A percentile compares a stretch with the other conserved stretches of the same genome.
phyloP scores from a whole-genome alignment of 2,329 filamentous ascomycete species.

The Ramularia endophylla region DNA sequence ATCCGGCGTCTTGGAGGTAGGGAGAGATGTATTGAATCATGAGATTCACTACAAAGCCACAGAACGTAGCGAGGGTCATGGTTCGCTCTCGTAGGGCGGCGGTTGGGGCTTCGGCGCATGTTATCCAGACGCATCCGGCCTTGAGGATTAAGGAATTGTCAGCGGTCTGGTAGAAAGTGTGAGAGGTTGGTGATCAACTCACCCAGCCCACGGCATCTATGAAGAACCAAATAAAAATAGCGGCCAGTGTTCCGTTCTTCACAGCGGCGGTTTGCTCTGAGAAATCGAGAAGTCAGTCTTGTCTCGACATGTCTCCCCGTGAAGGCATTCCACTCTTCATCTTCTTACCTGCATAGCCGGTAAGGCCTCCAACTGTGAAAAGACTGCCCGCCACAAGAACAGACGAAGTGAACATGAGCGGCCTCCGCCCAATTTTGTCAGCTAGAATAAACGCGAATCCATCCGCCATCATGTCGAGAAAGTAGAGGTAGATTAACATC shows the following conservation, averaged over 20 bases:
- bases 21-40: constrained; percentile 12
- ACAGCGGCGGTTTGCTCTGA: too few relatives aligned
- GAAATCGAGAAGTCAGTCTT: too few relatives aligned
- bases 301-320: too few relatives aligned
- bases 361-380: constrained; percentile 6
- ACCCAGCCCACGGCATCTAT: too few relatives aligned
- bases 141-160: constrained; percentile 6
- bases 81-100: constrained; percentile 6
- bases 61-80: constrained; percentile 10
- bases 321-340: too few relatives aligned
- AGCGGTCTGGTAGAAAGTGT: too few relatives aligned
- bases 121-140: constrained; percentile 11
- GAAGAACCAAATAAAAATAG: too few relatives aligned
- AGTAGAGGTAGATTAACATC: constrained; percentile 12
- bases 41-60: constrained; percentile 9
- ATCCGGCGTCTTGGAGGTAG: constrained; percentile 10
- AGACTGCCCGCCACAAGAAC: constrained; percentile 4
- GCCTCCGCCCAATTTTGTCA: constrained; percentile 8
- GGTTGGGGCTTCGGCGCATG: constrained; percentile 9
- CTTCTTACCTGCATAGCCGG: too few relatives aligned
- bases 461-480: constrained; percentile 9
- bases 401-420: constrained; percentile 8
- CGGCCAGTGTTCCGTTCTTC: too few relatives aligned
- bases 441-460: constrained; percentile 7
- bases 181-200: too few relatives aligned